Evolutionary conservation across 2,329 filamentous ascomycete genomes (phyloP), one percentile per base, ranked within the genome.

Genomic region (Akanthomyces muscarius): DNA sequence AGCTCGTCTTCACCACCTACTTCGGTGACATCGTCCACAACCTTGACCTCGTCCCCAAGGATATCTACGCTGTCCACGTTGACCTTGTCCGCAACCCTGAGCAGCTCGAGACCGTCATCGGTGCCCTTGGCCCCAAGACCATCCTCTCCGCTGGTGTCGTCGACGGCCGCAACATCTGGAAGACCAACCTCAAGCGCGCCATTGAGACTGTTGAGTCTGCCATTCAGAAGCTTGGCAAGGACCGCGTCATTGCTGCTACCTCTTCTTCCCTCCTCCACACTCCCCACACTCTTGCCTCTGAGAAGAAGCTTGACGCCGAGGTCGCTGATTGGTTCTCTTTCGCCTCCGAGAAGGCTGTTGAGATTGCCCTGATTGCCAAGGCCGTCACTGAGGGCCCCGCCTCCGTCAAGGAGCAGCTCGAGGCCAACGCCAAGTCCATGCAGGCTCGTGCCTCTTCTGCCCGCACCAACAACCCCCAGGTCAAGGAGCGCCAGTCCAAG

Each of bases 21-120:
- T 99, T 99, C 75, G 95, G 95, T 83, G 95, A 99, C 80, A 92
- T 99, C 70, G 92, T 98, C 73, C 95, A 99, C 90, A 99, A 99
- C 89, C 87, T 97, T 71, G 92, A 97, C 74, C 87, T 92, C 70
- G 80, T 99, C 72, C 86, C 91, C 75, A 86, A 88, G 77, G 86
- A 86, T 73, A 80, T 96, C 74, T 86, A 96, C 78, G 94, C 85
- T 73, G 85, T 99, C 71, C 95, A 99, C 84, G 76, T 98, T 70
- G 95, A 99, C 80, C 89, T 98, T 69, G 95, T 98, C 80, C 92
- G 95, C 78, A 94, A 97, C 86, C 95, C 95, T 62, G 94, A 98
- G 85, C 95, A 99, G 84, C 89, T 99, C 68, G 88, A 95, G 66
- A 86, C 89, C 69, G 92, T 99, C 73, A 78, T 92, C 71, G 84